Evolutionary conservation across 192 early-diverging fungal genomes (phyloP), one percentile per base, ranked within the genome.

Genomic region (Gaertneriomyces sp.): DNA sequence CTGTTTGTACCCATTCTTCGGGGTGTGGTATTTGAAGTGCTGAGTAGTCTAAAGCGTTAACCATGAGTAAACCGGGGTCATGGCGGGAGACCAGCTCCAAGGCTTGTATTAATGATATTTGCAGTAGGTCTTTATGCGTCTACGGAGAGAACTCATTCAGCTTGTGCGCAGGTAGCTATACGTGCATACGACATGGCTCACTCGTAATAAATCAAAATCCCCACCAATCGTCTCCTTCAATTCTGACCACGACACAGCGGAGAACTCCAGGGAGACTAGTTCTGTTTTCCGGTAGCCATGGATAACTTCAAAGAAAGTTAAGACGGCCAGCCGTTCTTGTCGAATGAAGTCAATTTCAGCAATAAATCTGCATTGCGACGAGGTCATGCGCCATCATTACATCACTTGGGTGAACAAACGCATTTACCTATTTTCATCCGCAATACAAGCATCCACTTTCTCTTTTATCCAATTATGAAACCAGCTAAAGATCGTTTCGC

Each of bases 241-340:
- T 38, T 77, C 51, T 9, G 9, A 12, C 71, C 76, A 73, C 3
- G 61, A 44, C 11, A 59, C 38, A 7, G 64, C 60, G 3, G 45
- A 42, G 50, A 77, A 73, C 17, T 77, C 76, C 45, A 77, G 60
- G 2, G 40, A 19, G 11, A 77, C 38, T 5, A 77, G 45, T 19
- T 64, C 38, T 2, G 73, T 58, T 14, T 53, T 20, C 7, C 76
- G 47, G 54, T 77, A 73, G 11, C 57, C 64, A 38, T 42, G 64
- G 40, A 73, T 61, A 38, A 73, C 39, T 64, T 77, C 76, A 16
- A 41, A n/a, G 52, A 77, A 77, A 12, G 14, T 55, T 1, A 77
- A 53, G 7, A 20, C 33, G 5, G 72, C 25, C 38, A 59, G 33
- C n/a, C 60, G 12, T 6, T 63, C 68, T 2, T 51, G 45, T 12